Base-by-base conservation (phyloP, 331 rosid genomes). In the Rosa hybrid region DNA sequence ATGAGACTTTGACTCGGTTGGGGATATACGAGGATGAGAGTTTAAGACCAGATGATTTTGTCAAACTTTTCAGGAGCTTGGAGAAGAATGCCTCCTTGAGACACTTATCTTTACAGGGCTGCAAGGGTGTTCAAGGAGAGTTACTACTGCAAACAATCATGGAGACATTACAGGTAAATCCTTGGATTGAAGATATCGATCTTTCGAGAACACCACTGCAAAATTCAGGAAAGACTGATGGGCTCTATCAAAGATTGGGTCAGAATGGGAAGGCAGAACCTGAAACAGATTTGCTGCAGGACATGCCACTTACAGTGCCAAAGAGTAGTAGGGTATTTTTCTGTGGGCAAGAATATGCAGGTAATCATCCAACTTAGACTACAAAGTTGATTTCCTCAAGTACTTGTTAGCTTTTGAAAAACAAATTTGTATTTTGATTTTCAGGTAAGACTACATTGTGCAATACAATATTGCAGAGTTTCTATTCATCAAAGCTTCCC, bases 311-410 rank as follows among this genome's bases (percentile, higher is more conserved):
- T 4, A 91, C 97, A 34, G 88, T 88, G 76, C 99, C 97, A 11
- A 90, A 88, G 86, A 96, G 92, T 82, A 89, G 99, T 75, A 85
- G 97, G 65, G 97, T 93, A 65, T 96, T 93, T 89, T 87, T 96
- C 85, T 96, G 97, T 77, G 98, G 98, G n/a, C 98, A 91, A 89
- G 97, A 96, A 81, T 83, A 78, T 87, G 96, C 97, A 78, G 99
- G 98, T 88, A 88, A 79, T 39, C 75, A 76, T 49, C 77, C 13
- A 70, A 56, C 74, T 80, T 46, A 39, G 41, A 62, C 71, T 62
- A 45, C 38, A 59, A 70, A 71, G 68, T 60, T 60, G 20, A 68
- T 50, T 72, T 78, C 14, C 60, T 63, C 18, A 45, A 77, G 21
- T 20, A 17, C 30, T 49, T 65, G 21, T 13, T 38, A 20, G 38